phyloP scores from a whole-genome alignment of 495 filamentous ascomycete genomes.

The Neurospora sp. region DNA sequence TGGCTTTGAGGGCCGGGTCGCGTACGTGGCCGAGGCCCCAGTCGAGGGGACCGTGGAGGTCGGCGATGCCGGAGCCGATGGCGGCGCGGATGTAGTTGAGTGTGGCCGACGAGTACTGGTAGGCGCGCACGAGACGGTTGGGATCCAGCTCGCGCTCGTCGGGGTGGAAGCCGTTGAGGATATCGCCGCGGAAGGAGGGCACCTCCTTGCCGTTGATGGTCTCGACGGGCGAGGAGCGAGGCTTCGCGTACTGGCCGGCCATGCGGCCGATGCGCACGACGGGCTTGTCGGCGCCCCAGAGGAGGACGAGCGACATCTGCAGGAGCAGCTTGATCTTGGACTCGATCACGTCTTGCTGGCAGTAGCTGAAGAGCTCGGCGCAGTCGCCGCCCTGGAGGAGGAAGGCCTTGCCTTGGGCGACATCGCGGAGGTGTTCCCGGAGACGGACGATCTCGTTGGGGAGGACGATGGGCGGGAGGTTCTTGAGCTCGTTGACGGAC shows the following conservation, averaged over 20 bases:
- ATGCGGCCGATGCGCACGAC: slow-evolving; percentile 92
- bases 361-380: slow-evolving; percentile 96
- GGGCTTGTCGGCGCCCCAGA: slow-evolving; percentile 83
- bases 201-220: slow-evolving; percentile 68
- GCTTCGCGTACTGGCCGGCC: slow-evolving; percentile 96
- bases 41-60: slow-evolving; percentile 86
- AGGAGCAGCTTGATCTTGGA: slow-evolving; percentile 92
- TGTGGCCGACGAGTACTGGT: slow-evolving; percentile 90
- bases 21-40: slow-evolving; percentile 93
- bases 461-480: slow-evolving; percentile 82
- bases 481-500: slow-evolving; percentile 59
- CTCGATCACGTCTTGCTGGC: slow-evolving; percentile 77
- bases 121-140: slow-evolving; percentile 73
- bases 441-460: slow-evolving; percentile 75
- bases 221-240: slow-evolving; percentile 81
- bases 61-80: slow-evolving; percentile 79
- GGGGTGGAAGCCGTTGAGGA: slow-evolving; percentile 76
- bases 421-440: slow-evolving; percentile 66
- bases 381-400: slow-evolving; percentile 95
- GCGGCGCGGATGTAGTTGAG: slow-evolving; percentile 84
- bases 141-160: slow-evolving; percentile 72
- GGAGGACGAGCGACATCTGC: slow-evolving; percentile 89
- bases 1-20: slow-evolving; percentile 67
- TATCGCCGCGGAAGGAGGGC: slow-evolving; percentile 88
- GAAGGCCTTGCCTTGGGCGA: slow-evolving; percentile 86